Evolutionary conservation across 192 early-diverging fungal genomes (phyloP).

Genomic region (Coemansia erecta): DNA sequence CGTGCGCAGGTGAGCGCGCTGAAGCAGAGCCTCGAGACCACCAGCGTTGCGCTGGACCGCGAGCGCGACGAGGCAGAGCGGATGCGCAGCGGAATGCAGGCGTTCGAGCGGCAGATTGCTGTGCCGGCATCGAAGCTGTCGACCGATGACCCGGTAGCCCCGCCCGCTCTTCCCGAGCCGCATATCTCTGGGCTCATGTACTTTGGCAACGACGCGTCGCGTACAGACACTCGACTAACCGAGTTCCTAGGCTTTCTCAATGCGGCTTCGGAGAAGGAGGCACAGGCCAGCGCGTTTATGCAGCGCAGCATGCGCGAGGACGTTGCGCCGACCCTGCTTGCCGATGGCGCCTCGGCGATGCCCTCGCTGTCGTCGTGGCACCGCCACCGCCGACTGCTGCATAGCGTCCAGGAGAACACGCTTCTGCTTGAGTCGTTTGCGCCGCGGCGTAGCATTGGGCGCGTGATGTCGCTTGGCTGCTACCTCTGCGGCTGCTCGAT

Average conservation of each 20-base stretch:
- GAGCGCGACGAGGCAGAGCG: conserved; percentile 28
- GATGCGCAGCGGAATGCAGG: conserved; percentile 24
- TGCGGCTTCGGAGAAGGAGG: conserved; percentile 36
- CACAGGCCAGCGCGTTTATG: conserved; percentile 29
- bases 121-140: conserved; percentile 1
- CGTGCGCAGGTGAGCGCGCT: conserved; percentile 38
- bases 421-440: conserved; percentile 41
- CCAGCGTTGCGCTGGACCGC: conserved; percentile 19
- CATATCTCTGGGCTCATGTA: conserved; percentile 31
- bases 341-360: conserved; percentile 16
- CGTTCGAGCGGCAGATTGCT: conserved; percentile 31
- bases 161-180: conserved; percentile 10
- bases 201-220: conserved; percentile 40
- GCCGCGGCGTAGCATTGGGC: conserved; percentile 21
- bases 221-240: conserved; percentile 37
- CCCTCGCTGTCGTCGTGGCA: conserved; percentile 40
- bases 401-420: conserved; percentile 40
- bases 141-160: not conserved
- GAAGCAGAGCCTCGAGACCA: conserved; percentile 39
- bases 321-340: conserved; percentile 36
- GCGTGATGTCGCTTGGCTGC: conserved; percentile 42
- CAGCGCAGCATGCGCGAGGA: conserved; percentile 51
- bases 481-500: conserved; percentile 41
- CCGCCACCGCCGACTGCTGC: conserved; percentile 36
- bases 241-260: conserved; percentile 48